These are phyloP conservation scores for Tephrocybe rancida DNA, from an alignment of 768 basidiomycete species.

Conservation along the genomic window DNA sequence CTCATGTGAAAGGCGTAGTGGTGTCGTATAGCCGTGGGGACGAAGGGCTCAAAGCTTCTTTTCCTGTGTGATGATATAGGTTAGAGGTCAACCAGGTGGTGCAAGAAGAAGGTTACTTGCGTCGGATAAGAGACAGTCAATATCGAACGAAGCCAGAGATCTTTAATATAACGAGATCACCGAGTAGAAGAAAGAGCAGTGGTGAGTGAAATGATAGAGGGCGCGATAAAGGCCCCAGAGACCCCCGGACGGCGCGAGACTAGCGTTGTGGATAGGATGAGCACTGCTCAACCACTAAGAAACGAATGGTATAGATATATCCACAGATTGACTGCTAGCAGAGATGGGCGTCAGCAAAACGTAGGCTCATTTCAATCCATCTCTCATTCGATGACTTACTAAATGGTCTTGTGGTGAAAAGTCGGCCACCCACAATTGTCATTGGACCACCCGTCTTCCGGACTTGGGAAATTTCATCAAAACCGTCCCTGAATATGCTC, in stretches of 20 bases:
- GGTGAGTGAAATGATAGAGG: neutral
- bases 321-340: neutral
- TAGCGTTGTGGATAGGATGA: neutral
- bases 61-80: neutral
- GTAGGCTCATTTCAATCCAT: neutral
- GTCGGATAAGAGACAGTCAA: neutral
- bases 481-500: neutral
- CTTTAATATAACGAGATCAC: neutral
- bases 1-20: neutral
- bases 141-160: neutral
- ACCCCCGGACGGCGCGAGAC: neutral
- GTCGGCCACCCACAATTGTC: constrained; percentile 3
- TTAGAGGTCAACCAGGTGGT: neutral
- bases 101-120: neutral
- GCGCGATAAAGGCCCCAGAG: neutral
- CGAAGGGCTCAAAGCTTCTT: constrained; percentile 2
- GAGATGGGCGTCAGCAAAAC: neutral
- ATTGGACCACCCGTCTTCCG: constrained; percentile 3
- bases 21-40: neutral
- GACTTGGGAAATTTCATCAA: neutral
- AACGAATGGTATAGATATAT: constrained; percentile 4
- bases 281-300: constrained; percentile 11
- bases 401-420: constrained; percentile 3
- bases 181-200: neutral
- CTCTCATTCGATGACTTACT: neutral